Conservation (phyloP, 2,329 filamentous ascomycete genomes). For the Calonectria pseudoreteaudii region DNA sequence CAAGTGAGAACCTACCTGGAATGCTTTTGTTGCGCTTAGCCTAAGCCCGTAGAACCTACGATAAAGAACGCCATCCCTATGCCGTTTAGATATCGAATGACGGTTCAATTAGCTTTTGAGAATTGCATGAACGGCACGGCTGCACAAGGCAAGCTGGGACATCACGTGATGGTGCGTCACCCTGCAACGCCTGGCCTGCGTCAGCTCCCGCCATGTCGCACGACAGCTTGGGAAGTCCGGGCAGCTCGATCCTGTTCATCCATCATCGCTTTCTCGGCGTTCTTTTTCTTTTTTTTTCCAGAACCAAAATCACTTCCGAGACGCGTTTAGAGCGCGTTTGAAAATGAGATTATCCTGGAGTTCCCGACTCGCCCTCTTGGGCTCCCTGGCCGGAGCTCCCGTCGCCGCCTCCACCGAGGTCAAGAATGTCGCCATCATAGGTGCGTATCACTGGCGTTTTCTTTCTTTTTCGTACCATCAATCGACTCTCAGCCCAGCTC, state of each 20-base stretch:
- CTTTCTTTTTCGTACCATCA: not conserved
- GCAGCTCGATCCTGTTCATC: not conserved
- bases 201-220: not conserved
- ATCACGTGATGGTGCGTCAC: constrained; percentile 21
- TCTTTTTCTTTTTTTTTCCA: too few species aligned
- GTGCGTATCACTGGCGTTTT: constrained; percentile 39
- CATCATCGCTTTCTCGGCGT: not conserved
- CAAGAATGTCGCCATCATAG: constrained; percentile 52
- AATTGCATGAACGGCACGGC: not conserved
- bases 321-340: not conserved
- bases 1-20: not conserved
- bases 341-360: constrained; percentile 32
- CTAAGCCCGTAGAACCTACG: too few species aligned
- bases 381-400: constrained; percentile 27
- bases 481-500: not conserved
- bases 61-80: not conserved
- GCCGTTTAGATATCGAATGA: too few species aligned
- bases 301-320: not conserved
- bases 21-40: not conserved
- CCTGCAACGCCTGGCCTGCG: constrained; percentile 3
- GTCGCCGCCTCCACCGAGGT: constrained; percentile 29
- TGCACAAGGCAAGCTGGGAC: not conserved
- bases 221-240: not conserved
- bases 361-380: constrained; percentile 33
- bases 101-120: not conserved